Conservation (phyloP, 805 yeast genomes). For the Priceomyces carsonii region DNA sequence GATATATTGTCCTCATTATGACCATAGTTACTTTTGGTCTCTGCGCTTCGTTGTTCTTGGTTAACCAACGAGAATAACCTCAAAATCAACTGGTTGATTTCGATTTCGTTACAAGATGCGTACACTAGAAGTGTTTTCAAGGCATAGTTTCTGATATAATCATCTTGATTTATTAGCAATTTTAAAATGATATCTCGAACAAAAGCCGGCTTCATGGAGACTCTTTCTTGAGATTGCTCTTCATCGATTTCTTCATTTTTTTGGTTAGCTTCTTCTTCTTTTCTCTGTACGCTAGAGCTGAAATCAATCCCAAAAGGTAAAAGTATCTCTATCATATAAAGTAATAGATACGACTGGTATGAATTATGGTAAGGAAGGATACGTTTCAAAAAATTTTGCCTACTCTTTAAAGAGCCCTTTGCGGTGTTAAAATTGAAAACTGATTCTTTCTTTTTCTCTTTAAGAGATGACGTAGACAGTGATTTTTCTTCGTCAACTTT, state of each 20-base stretch:
- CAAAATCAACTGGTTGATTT: conserved; percentile 35
- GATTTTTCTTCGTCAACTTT: background rate
- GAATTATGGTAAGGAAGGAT: conserved; percentile 34
- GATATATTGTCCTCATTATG: conserved; percentile 20
- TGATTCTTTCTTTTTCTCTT: conserved; percentile 23
- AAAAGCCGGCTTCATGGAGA: conserved; percentile 20
- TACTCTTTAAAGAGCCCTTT: conserved; percentile 16
- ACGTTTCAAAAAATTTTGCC: conserved; percentile 14
- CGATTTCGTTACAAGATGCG: conserved; percentile 30
- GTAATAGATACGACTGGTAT: conserved; percentile 32
- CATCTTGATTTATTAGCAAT: conserved; percentile 32
- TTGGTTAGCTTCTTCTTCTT: conserved; percentile 4
- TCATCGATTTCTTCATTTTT: conserved; percentile 10
- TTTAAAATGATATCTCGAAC: conserved; percentile 30
- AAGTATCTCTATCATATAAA: conserved; percentile 29
- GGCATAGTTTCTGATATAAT: conserved; percentile 37
- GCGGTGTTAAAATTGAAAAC: conserved; percentile 27
- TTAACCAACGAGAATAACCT: conserved; percentile 30
- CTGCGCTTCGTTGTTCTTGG: conserved; percentile 24
- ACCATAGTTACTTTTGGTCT: conserved; percentile 8
- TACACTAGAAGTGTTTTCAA: conserved; percentile 30
- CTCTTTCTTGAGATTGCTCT: conserved; percentile 1
- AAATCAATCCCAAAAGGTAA: conserved; percentile 39
- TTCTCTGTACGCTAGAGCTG: conserved; percentile 18
- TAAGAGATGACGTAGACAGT: conserved; percentile 2